Evolutionary conservation across 2,329 filamentous ascomycete genomes (phyloP).

Genomic region (Dothideomycetes sp.): DNA sequence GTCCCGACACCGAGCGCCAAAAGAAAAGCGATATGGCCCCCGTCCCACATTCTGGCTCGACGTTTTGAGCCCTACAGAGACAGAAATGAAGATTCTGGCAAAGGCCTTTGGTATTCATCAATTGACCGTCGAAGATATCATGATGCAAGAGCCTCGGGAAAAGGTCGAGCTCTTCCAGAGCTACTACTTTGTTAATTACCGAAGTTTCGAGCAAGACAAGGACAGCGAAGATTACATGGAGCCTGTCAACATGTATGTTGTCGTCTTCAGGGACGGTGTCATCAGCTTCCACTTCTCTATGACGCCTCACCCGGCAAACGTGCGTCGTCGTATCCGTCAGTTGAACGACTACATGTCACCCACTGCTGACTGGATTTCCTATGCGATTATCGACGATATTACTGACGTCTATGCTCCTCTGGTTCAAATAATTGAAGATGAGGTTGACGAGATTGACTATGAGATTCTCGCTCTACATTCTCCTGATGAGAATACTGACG

Average conservation of each 20-base stretch:
- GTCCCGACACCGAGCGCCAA: slow-evolving; percentile 5
- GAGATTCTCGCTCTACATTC: slow-evolving; percentile 76
- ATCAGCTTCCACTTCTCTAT: slow-evolving; percentile 96
- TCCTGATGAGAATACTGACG: slow-evolving; percentile 18
- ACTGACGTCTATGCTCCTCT: slow-evolving; percentile 91
- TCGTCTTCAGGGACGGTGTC: slow-evolving; percentile 92
- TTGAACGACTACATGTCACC: slow-evolving; percentile 87
- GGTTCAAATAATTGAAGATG: slow-evolving; percentile 86
- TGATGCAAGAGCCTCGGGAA: slow-evolving; percentile 93
- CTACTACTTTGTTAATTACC: slow-evolving; percentile 98
- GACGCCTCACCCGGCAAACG: slow-evolving; percentile 91
- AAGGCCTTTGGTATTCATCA: slow-evolving; percentile 95
- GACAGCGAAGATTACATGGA: slow-evolving; percentile 85
- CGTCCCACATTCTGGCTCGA: slow-evolving; percentile 96
- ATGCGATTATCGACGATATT: slow-evolving; percentile 96
- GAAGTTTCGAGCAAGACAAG: slow-evolving; percentile 91
- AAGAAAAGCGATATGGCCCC: slow-evolving; percentile 50
- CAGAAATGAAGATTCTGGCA: slow-evolving; percentile 87
- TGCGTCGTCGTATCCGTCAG: slow-evolving; percentile 85
- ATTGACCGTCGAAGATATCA: slow-evolving; percentile 88
- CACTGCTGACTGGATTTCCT: slow-evolving; percentile 95
- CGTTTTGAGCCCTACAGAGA: slow-evolving; percentile 79
- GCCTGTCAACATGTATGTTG: slow-evolving; percentile 93
- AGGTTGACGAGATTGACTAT: slow-evolving; percentile 95
- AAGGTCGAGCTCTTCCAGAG: slow-evolving; percentile 96